These are phyloP conservation scores for Phytopythium helicoides DNA, from an alignment of 352 stramenopile genomes.

Conservation along the genomic window DNA sequence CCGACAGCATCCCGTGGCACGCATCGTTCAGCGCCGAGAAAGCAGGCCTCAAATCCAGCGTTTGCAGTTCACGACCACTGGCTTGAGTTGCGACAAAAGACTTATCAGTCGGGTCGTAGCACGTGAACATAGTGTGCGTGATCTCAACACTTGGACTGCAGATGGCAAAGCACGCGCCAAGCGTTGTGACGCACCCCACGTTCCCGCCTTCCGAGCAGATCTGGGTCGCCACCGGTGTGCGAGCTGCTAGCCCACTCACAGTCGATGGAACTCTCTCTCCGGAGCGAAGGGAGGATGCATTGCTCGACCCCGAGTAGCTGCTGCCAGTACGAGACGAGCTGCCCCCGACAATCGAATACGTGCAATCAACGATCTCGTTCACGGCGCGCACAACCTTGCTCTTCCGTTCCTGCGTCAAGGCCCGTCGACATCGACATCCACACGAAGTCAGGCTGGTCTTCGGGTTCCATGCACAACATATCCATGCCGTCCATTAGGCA, in stretches of 20 bases:
- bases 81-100: constrained; percentile 67
- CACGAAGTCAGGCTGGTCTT: constrained; percentile 76
- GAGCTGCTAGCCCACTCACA: constrained; percentile 6
- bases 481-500: constrained; percentile 66
- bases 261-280: constrained; percentile 1
- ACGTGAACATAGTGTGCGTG: constrained; percentile 75
- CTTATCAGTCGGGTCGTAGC: constrained; percentile 76
- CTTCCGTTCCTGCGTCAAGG: constrained; percentile 52
- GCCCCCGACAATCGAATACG: constrained; percentile 62
- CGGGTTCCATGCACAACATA: constrained; percentile 69
- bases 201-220: constrained; percentile 73
- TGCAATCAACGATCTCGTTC: constrained; percentile 77
- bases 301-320: constrained; percentile 6
- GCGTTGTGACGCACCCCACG: constrained; percentile 59
- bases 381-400: constrained; percentile 59
- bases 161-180: constrained; percentile 72
- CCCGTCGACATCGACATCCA: constrained; percentile 54
- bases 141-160: constrained; percentile 82
- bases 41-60: constrained; percentile 71
- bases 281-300: constrained; percentile 3
- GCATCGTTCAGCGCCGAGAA: constrained; percentile 72
- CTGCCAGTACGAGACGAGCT: constrained; percentile 37
- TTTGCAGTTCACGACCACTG: constrained; percentile 50
- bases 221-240: constrained; percentile 41
- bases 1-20: constrained; percentile 68